Evolutionary conservation across 208 protist species (phyloP).

Genomic region (Trichomonas vaginalis): DNA sequence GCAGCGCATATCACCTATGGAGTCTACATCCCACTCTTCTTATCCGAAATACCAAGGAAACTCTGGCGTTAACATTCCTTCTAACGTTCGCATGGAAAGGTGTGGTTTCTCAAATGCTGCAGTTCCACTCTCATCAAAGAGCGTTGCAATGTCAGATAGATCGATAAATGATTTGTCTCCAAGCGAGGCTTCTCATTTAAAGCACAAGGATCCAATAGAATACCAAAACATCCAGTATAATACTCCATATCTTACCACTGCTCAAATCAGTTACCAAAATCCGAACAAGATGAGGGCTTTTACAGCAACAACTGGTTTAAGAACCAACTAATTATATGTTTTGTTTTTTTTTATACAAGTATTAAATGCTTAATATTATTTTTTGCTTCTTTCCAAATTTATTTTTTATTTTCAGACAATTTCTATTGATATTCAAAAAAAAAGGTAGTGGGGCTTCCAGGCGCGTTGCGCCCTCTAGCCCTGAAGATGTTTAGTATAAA

Average conservation of each 20-base stretch:
- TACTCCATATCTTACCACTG: background rate
- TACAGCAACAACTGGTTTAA: background rate
- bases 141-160: background rate
- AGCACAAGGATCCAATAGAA: background rate
- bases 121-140: background rate
- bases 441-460: too few species aligned
- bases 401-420: too few species aligned
- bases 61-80: background rate
- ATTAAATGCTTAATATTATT: too few species aligned
- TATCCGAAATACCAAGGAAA: background rate
- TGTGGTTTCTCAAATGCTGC: background rate
- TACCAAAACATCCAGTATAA: background rate
- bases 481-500: too few species aligned
- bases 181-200: background rate
- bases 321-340: background rate
- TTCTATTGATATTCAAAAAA: too few species aligned
- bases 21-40: background rate
- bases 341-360: background rate
- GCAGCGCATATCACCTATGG: background rate
- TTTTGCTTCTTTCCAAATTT: too few species aligned
- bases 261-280: background rate
- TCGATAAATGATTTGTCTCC: background rate
- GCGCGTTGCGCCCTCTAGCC: too few species aligned
- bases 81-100: background rate
- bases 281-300: background rate